These are phyloP conservation scores for Lophiostoma macrostomum DNA, from an alignment of 495 filamentous ascomycete species.

Conservation along the genomic window DNA sequence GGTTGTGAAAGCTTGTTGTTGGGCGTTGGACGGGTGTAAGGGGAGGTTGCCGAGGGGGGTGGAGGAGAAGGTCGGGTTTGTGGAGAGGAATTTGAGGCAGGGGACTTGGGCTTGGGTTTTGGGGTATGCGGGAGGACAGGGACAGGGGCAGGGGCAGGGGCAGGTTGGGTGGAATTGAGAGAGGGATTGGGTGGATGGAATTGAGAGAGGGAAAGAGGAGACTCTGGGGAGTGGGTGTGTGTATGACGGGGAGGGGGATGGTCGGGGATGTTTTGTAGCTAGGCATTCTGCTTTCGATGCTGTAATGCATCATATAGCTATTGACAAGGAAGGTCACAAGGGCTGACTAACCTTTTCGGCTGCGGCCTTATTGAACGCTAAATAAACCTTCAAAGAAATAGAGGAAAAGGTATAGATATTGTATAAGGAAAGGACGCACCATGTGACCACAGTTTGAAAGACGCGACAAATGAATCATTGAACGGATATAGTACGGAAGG, in stretches of 20 bases:
- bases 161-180: background rate
- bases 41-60: constrained; percentile 23
- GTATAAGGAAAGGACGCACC: too few species aligned
- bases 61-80: constrained; percentile 19
- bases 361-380: too few species aligned
- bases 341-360: too few species aligned
- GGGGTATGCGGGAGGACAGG: background rate
- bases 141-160: background rate
- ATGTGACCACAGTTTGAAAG: too few species aligned
- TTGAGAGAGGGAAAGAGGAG: background rate
- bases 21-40: constrained; percentile 13
- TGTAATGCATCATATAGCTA: too few species aligned
- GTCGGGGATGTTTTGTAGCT: too few species aligned
- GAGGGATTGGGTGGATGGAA: background rate
- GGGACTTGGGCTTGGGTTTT: constrained; percentile 4
- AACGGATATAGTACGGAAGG: too few species aligned
- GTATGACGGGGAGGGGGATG: background rate
- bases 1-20: constrained; percentile 7
- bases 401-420: too few species aligned
- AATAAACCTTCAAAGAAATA: too few species aligned
- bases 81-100: constrained; percentile 13
- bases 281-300: too few species aligned
- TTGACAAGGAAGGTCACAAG: too few species aligned
- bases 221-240: background rate
- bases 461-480: too few species aligned